Conservation (phyloP, 495 filamentous ascomycete species). For the Penicillium paradoxum region DNA sequence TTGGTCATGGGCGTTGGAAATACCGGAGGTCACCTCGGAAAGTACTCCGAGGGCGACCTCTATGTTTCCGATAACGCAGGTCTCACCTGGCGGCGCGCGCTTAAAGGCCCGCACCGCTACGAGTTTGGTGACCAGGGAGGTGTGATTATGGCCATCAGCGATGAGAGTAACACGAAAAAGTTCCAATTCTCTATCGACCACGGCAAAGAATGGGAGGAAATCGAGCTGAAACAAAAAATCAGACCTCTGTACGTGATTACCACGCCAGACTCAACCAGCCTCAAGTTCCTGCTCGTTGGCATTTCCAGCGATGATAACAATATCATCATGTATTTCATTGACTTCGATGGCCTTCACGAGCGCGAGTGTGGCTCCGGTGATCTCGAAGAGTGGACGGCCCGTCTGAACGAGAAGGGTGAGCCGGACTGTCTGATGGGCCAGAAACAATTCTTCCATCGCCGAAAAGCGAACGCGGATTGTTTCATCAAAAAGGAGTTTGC, state of each 20-base stretch:
- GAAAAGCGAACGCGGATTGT: slow-evolving; percentile 81
- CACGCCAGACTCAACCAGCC: slow-evolving; percentile 79
- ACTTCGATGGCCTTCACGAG: slow-evolving; percentile 79
- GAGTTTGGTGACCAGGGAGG: slow-evolving; percentile 91
- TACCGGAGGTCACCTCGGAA: slow-evolving; percentile 64
- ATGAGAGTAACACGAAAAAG: slow-evolving; percentile 57
- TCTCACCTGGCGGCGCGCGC: slow-evolving; percentile 68
- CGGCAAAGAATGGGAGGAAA: slow-evolving; percentile 69
- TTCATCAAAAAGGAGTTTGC: slow-evolving; percentile 84
- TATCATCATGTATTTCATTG: slow-evolving; percentile 63
- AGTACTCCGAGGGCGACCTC: slow-evolving; percentile 64
- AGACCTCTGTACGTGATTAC: slow-evolving; percentile 70
- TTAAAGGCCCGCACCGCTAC: slow-evolving; percentile 84
- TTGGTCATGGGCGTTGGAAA: slow-evolving; percentile 92
- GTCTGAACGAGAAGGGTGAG: slow-evolving; percentile 71
- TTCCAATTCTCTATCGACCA: slow-evolving; percentile 83
- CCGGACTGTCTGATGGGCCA: slow-evolving; percentile 93
- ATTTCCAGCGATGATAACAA: slow-evolving; percentile 34
- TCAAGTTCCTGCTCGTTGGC: slow-evolving; percentile 78
- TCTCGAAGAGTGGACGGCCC: slow-evolving; percentile 82
- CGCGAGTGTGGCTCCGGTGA: slow-evolving; percentile 73
- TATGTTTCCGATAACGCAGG: slow-evolving; percentile 92
- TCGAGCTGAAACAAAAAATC: slow-evolving; percentile 57
- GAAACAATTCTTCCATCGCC: slow-evolving; percentile 72
- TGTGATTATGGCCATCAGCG: slow-evolving; percentile 73